Conservation (phyloP, 2,329 filamentous ascomycete species). For the Calonectria honghensis region DNA sequence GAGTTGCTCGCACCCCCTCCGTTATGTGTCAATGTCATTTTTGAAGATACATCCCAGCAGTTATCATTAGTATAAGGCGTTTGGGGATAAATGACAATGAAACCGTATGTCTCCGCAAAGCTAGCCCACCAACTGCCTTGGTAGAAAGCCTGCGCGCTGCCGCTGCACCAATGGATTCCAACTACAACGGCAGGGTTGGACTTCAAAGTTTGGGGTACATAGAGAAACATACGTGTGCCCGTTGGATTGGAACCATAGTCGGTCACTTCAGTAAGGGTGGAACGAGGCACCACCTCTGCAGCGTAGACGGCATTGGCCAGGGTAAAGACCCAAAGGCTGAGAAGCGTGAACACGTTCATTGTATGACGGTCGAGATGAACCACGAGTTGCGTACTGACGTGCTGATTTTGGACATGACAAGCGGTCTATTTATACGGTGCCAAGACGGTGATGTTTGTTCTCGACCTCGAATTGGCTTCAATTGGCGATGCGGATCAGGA, state of each 20-base stretch:
- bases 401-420: background rate
- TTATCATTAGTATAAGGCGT: conserved; percentile 59
- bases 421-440: background rate
- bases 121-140: conserved; percentile 70
- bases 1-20: conserved; percentile 71
- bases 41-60: conserved; percentile 77
- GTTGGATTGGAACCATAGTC: conserved; percentile 48
- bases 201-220: conserved; percentile 60
- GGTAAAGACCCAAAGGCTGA: conserved; percentile 40
- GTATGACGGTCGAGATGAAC: background rate
- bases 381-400: background rate
- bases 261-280: conserved; percentile 47
- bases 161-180: conserved; percentile 74
- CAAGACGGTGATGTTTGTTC: background rate
- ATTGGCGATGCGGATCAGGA: conserved; percentile 25
- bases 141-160: conserved; percentile 72
- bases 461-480: conserved; percentile 5
- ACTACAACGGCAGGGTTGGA: conserved; percentile 71
- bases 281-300: conserved; percentile 46
- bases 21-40: conserved; percentile 68
- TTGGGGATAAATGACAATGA: conserved; percentile 71
- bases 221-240: conserved; percentile 54
- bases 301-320: conserved; percentile 30
- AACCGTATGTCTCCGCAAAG: conserved; percentile 72
- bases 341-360: conserved; percentile 34